A percentile compares a stretch with the other conserved stretches of the same genome.
These are phyloP conservation scores for Colletotrichum tropicicola DNA, from an alignment of 2,329 filamentous ascomycete genomes.

Conservation along the genomic window DNA sequence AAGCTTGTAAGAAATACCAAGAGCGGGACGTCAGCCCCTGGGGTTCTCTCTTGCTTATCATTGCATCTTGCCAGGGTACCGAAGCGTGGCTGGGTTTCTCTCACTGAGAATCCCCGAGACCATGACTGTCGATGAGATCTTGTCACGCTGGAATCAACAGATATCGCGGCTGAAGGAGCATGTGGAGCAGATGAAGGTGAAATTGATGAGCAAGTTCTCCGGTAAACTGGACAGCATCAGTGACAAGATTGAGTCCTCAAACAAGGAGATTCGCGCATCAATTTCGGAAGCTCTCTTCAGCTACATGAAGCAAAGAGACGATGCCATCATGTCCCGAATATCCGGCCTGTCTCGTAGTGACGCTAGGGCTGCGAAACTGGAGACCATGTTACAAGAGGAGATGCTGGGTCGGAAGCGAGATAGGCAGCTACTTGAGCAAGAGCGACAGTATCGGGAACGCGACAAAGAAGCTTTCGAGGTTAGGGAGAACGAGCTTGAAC, in stretches of 20 bases:
- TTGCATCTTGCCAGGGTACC: neutral
- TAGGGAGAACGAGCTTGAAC: too few relatives aligned
- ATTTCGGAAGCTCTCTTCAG: neutral
- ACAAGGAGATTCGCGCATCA: neutral
- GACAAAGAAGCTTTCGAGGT: neutral
- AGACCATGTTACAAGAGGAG: neutral
- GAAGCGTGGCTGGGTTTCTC: neutral
- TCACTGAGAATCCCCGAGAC: neutral
- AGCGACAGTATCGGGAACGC: neutral
- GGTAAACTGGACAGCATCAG: neutral
- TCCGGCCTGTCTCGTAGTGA: neutral
- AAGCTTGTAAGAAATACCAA: neutral
- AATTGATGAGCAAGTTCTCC: neutral
- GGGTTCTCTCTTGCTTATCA: neutral
- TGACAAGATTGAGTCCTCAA: neutral
- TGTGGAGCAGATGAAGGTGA: neutral
- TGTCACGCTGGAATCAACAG: neutral
- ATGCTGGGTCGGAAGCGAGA: neutral
- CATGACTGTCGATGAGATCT: neutral
- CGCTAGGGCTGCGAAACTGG: neutral
- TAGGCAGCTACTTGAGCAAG: neutral
- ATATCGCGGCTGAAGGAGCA: neutral
- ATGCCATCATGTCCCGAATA: neutral
- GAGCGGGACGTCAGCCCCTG: neutral
- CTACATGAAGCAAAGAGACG: neutral